Percentiles rank a stretch among this genome's conserved stretches.
Conservation (phyloP, 164 flowering plant species). For the Pachysandra terminalis region DNA sequence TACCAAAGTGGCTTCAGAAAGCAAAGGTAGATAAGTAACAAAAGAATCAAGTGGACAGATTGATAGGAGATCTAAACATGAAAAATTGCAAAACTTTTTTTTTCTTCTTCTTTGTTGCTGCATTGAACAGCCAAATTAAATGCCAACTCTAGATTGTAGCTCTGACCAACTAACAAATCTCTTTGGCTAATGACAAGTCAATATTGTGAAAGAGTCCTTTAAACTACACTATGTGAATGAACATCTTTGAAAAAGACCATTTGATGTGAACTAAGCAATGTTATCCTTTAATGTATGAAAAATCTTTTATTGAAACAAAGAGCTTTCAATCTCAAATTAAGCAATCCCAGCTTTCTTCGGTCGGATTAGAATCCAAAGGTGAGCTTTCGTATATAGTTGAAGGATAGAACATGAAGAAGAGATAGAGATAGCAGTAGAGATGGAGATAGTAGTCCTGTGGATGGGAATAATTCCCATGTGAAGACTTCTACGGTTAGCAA, state of each 20-base stretch:
- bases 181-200: not conserved
- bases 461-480: slow-evolving; percentile 17
- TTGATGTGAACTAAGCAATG: slow-evolving; percentile 9
- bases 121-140: too few species aligned
- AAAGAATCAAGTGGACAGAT: too few species aligned
- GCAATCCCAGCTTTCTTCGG: not conserved
- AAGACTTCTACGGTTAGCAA: slow-evolving; percentile 4
- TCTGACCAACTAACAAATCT: too few species aligned
- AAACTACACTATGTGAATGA: slow-evolving; percentile 12
- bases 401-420: not conserved
- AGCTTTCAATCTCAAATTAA: too few species aligned
- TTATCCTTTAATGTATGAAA: not conserved
- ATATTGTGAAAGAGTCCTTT: not conserved
- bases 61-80: too few species aligned
- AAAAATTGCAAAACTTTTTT: too few species aligned
- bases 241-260: not conserved
- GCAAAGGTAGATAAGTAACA: too few species aligned
- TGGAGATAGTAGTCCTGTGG: slow-evolving; percentile 18
- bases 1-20: too few species aligned
- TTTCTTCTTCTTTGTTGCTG: too few species aligned
- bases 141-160: too few species aligned
- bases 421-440: slow-evolving; percentile 5
- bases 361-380: too few species aligned
- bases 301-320: not conserved
- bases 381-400: too few species aligned